Conservation (phyloP, 2,329 filamentous ascomycete genomes). For the Periconia digitata region DNA sequence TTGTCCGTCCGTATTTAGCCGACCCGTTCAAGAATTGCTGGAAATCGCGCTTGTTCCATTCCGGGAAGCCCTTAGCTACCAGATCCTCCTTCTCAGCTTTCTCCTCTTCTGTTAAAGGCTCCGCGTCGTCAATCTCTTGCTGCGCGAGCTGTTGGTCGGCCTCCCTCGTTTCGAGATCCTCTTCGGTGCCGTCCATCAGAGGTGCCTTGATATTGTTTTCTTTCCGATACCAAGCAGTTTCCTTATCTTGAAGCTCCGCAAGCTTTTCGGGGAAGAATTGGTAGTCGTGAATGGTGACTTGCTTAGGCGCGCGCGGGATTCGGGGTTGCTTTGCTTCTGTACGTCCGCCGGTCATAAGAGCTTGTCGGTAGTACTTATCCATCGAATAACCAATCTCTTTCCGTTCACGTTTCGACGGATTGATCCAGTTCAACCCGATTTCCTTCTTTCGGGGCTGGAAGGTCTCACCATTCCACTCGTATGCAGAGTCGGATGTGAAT, state of each 20-base stretch:
- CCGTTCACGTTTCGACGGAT: constrained; percentile 95
- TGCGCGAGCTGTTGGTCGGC: constrained; percentile 87
- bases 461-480: constrained; percentile 98
- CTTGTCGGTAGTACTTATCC: constrained; percentile 96
- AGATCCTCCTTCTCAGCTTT: constrained; percentile 81
- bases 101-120: constrained; percentile 85
- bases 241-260: constrained; percentile 88
- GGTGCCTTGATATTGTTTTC: constrained; percentile 95
- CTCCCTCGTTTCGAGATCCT: constrained; percentile 81
- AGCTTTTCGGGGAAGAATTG: constrained; percentile 91
- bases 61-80: constrained; percentile 80
- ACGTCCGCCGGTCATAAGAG: constrained; percentile 77
- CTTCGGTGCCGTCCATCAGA: constrained; percentile 83
- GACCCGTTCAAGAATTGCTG: constrained; percentile 97
- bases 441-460: constrained; percentile 85
- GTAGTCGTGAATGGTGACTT: constrained; percentile 90
- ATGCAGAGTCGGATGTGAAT: constrained; percentile 94
- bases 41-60: constrained; percentile 97
- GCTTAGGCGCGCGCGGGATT: constrained; percentile 91
- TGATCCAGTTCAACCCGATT: constrained; percentile 94
- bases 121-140: constrained; percentile 88
- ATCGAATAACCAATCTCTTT: constrained; percentile 98
- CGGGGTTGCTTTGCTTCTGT: constrained; percentile 88
- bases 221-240: constrained; percentile 94
- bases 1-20: constrained; percentile 84